Base-by-base conservation (phyloP, 2,329 filamentous ascomycete genomes). In the Laburnicola sp. region DNA sequence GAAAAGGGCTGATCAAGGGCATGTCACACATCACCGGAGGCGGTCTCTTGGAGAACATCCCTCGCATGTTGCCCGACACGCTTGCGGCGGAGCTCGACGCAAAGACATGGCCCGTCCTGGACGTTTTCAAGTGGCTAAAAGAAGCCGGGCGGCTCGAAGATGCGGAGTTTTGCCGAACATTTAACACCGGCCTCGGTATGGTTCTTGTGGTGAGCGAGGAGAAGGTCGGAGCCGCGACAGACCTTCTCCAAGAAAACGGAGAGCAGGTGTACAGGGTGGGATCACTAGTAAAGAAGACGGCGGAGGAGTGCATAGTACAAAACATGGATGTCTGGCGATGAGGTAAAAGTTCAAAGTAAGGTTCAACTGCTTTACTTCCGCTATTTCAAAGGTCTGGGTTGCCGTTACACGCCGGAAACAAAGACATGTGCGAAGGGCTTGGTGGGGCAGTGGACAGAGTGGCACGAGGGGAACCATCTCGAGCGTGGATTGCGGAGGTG, bases 1-100 rank as follows among this genome's bases (percentile, higher is more conserved):
- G 82, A 41, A 79, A 81, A 57, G 76, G 80, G 7, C 78, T 91
- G 35, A 80, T 97, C 72, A 96, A 96, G 77, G 94, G 94, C 46
- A 88, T 97, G 73, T 89, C 94, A 8, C 94, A 99, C 76, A 97
- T 99, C 76, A 99, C 94, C 0, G 94, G 94, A 44, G 94, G 94
- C 54, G 94, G 94, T 8, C 82, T 99, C 21, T 80, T 87, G 16
- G 94, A 99, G 76, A 99, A 99, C 73, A 87, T 99, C 25, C 94
- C 94, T 27, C 86, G 94, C 58, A 96, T 96, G 88, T 81, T 99
- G 16, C 94, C 94, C 1, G 74, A 81, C 30, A 78, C 86, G 39
- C 83, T 99, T 4, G 83, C 88, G 1, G 93, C 91, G 2, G 84
- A 91, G 69, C 85, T 99, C 48, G 88, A 96, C 64, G 88, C 88